Percentiles rank a stretch among this genome's conserved stretches.
Conservation (phyloP, 1,284 basidiomycete species). For the Cutaneotrichosporon sp. region DNA sequence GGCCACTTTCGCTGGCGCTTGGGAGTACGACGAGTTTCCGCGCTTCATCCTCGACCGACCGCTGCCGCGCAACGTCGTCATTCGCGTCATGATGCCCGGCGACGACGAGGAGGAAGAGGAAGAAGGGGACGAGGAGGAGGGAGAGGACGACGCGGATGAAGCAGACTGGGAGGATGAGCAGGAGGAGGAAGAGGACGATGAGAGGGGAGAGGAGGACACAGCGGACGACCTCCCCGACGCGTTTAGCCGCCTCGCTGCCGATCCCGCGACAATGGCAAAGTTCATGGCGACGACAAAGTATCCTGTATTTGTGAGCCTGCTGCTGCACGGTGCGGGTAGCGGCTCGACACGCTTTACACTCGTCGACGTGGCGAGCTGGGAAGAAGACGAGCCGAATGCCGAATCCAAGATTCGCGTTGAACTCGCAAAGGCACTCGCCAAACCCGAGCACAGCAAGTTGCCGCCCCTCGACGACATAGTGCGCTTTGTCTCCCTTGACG, state of each 20-base stretch:
- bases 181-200: not conserved
- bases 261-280: not conserved
- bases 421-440: not conserved
- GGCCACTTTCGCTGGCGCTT: not conserved
- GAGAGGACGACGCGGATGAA: not conserved
- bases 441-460: not conserved
- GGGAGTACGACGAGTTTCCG: conserved; percentile 5
- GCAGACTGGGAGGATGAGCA: not conserved
- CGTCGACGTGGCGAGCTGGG: conserved; percentile 2
- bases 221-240: not conserved
- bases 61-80: not conserved
- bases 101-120: not conserved
- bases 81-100: not conserved
- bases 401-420: not conserved
- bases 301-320: not conserved
- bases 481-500: not conserved
- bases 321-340: not conserved
- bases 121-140: not conserved
- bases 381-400: not conserved
- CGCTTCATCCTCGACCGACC: not conserved
- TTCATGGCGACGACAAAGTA: conserved; percentile 3
- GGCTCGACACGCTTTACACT: not conserved
- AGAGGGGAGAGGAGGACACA: not conserved
- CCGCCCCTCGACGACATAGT: not conserved
- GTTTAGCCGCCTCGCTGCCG: not conserved